Evolutionary conservation across 1,139 yeast genomes (phyloP), one percentile per base, ranked within the genome.

Genomic region (Pneumocystis carinii): DNA sequence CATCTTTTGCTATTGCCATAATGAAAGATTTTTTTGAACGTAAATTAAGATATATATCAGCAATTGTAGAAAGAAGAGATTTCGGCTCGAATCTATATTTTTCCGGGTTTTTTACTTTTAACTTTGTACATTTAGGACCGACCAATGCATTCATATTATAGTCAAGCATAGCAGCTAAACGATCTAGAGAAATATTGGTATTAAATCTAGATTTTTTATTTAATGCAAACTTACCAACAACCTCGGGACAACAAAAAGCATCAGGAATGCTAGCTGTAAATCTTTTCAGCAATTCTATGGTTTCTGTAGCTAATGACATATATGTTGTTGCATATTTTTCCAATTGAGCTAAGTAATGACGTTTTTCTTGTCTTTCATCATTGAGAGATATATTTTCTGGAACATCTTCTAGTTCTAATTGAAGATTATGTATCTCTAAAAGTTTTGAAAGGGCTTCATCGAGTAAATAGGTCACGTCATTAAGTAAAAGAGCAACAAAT

Each of bases 101-200:
- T 67, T 86, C 89, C 0, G 97, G 97, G 67, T 86, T 81, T 66
- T 81, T 80, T 36, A 92, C 98, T 73, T 88, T 89, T 69, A 92
- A 80, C 65, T 87, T 90, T 14, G 92, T 82, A 75, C 96, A 90
- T 72, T 87, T 87, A 17, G 97, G 97, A 0, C 99, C 99, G 29
- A 90, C 97, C 75, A 92, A 78, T 10, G 92, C 89, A 59, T 84
- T 87, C 67, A 92, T 77, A 72, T 92, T 92, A 75, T 90, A 92
- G 75, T 92, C 87, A 72, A 92, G 77, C 99, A 92, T 92, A 61
- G 96, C 90, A 0, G 98, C 96, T 66, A 92, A 77, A 73, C 98
- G 81, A 70, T 89, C 55, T 48, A 19, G 2, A 48, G 10, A 24
- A 48, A 48, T 19, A 8, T 48, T 48, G 24, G 27, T 24, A 48